Base-by-base conservation (phyloP, 768 basidiomycete species). In the Podaxis sp. region DNA sequence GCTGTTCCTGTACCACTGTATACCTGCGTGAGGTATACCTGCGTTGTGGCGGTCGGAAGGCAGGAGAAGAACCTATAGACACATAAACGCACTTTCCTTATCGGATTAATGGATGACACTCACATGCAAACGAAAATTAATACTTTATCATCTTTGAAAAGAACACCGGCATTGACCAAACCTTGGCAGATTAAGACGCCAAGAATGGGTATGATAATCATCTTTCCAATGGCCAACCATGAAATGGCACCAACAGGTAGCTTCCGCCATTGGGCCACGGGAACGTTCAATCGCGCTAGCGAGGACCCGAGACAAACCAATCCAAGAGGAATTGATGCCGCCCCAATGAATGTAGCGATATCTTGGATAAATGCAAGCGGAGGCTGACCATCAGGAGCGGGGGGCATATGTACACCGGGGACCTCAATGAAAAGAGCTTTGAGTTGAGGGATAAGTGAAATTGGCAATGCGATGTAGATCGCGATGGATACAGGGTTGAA, bases 41-140 rank as follows among this genome's bases (percentile, higher is more conserved):
- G 64, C 37, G 54, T 51, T 5, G 36, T 35, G 23, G 28, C 48
- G 13, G 28, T 32, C 14, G 27, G 32, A 53, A 46, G 38, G 3
- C 36, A 57, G 62, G 32, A 52, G 21, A 56, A 28, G 18, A 50
- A 84, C 83, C 74, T 87, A 85, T 3, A 79, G 79, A 6, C 85
- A 85, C 4, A n/a, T 36, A 25, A 47, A 11, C 58, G 27, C 16
- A 5, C 57, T 4, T 32, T 38, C 46, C 16, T n/a, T 40, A 16
- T 55, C 27, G 28, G n/a, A 13, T 50, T n/a, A 21, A 28, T 28
- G 52, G 64, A 56, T 5, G 50, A 48, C 46, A 74, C 87, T 68
- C 59, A 88, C 87, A 89, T 84, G 81, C 85, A 85, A 14, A 89
- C 82, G 57, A 89, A 87, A 62, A 79, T 77, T 18, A 90, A 67